A percentile compares a stretch with the other conserved stretches of the same genome.
Evolutionary conservation across 345 rosid genomes (phyloP).

Genomic region (Ceriops zippeliana): DNA sequence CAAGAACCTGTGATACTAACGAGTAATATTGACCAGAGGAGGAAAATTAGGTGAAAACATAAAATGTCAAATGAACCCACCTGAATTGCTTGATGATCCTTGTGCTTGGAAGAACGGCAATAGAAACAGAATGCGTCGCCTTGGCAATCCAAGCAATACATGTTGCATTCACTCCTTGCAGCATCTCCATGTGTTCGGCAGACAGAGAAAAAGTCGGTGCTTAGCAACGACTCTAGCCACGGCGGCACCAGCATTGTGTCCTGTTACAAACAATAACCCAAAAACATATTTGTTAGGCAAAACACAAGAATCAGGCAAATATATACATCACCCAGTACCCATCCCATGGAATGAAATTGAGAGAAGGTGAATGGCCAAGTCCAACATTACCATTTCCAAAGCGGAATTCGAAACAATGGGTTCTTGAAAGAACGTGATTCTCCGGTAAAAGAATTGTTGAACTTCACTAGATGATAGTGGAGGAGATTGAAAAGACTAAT

Average conservation of each 20-base stretch:
- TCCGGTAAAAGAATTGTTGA: background rate
- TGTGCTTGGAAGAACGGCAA: slow-evolving; percentile 75
- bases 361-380: background rate
- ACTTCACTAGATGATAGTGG: slow-evolving; percentile 5
- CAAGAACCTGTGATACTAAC: background rate
- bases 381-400: slow-evolving; percentile 12
- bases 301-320: background rate
- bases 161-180: slow-evolving; percentile 73
- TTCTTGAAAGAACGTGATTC: slow-evolving; percentile 2
- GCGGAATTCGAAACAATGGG: slow-evolving; percentile 16
- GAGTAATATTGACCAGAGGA: background rate
- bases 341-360: background rate
- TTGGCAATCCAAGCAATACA: slow-evolving; percentile 78
- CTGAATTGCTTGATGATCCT: slow-evolving; percentile 78
- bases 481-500: background rate
- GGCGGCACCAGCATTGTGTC: slow-evolving; percentile 62
- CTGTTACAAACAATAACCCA: slow-evolving; percentile 10
- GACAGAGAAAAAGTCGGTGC: slow-evolving; percentile 53
- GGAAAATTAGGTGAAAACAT: background rate
- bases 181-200: slow-evolving; percentile 61
- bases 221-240: slow-evolving; percentile 73
- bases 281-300: background rate
- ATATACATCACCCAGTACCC: background rate
- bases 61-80: slow-evolving; percentile 18
- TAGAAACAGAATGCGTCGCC: slow-evolving; percentile 68